phyloP scores from a whole-genome alignment of 2,329 filamentous ascomycete genomes.

The Lasiodiplodia hormozganensis region DNA sequence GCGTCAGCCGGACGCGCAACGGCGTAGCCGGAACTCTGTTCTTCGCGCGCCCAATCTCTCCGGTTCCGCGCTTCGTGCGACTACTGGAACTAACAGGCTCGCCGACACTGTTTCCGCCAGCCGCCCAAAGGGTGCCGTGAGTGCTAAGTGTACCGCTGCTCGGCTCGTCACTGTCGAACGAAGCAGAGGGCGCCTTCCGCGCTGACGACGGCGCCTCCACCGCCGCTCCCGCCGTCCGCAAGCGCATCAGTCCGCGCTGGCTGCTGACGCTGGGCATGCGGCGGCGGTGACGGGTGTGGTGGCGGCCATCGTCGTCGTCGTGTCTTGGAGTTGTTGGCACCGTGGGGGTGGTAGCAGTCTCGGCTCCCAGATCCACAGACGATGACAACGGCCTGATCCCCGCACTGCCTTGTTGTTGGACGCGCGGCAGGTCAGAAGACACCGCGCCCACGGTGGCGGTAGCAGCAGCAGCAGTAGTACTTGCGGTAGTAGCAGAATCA shows the following conservation, averaged over 20 bases:
- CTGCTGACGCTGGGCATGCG: constrained; percentile 10
- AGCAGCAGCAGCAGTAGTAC: neutral
- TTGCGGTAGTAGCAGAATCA: neutral
- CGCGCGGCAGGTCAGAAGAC: neutral
- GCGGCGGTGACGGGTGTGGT: neutral
- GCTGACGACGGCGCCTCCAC: neutral
- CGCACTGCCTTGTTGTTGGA: neutral
- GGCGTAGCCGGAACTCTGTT: neutral
- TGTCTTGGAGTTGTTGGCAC: neutral
- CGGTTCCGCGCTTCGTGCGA: neutral
- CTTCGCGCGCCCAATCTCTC: neutral
- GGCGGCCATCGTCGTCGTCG: neutral
- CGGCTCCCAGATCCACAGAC: neutral
- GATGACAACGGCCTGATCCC: neutral
- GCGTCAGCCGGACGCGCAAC: neutral
- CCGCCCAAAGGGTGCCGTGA: neutral
- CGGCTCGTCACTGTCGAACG: neutral
- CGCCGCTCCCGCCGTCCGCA: neutral
- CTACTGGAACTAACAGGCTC: neutral
- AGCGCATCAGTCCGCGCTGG: constrained; percentile 4
- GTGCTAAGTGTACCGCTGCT: neutral
- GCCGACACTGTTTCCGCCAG: neutral
- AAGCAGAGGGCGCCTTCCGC: neutral
- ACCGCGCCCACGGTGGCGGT: neutral
- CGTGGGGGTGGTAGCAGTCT: neutral